phyloP scores from a whole-genome alignment of 768 basidiomycete genomes.

The Terana coerulea region DNA sequence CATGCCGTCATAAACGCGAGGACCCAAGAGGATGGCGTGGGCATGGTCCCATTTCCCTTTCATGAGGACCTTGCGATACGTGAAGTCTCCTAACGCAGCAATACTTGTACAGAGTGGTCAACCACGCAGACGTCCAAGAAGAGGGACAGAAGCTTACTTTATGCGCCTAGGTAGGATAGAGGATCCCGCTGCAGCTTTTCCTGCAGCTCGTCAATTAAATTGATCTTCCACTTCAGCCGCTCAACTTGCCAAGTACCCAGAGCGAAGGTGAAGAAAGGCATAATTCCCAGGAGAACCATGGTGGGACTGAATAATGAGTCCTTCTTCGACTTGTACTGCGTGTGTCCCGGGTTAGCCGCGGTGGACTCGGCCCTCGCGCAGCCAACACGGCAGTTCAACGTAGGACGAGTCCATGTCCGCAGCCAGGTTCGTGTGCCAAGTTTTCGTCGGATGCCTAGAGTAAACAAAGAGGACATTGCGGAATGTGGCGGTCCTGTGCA shows the following conservation, averaged over 20 bases:
- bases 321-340: slow-evolving; percentile 50
- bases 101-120: slow-evolving; percentile 39
- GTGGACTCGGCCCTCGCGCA: slow-evolving; percentile 9
- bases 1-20: slow-evolving; percentile 84
- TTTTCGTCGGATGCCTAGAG: not conserved
- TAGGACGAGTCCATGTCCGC: too few relatives aligned
- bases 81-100: slow-evolving; percentile 80
- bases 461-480: slow-evolving; percentile 1
- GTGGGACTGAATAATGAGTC: slow-evolving; percentile 66
- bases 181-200: slow-evolving; percentile 81
- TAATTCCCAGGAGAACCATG: slow-evolving; percentile 72
- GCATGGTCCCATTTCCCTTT: slow-evolving; percentile 77
- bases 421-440: not conserved
- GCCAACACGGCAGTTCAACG: too few relatives aligned
- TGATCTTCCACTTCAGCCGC: slow-evolving; percentile 92
- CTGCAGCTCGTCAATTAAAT: slow-evolving; percentile 90
- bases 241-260: slow-evolving; percentile 94
- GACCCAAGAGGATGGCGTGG: slow-evolving; percentile 77
- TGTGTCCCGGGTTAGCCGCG: not conserved
- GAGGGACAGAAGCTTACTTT: slow-evolving; percentile 54
- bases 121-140: slow-evolving; percentile 4
- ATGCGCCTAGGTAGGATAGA: slow-evolving; percentile 77
- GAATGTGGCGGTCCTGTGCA: not conserved
- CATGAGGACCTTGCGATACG: slow-evolving; percentile 79
- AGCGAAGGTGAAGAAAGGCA: slow-evolving; percentile 87